A percentile compares a stretch with the other conserved stretches of the same genome.
These are phyloP conservation scores for Stephanodiscus minutulus DNA, from an alignment of 108 stramenopile species.

Conservation along the genomic window DNA sequence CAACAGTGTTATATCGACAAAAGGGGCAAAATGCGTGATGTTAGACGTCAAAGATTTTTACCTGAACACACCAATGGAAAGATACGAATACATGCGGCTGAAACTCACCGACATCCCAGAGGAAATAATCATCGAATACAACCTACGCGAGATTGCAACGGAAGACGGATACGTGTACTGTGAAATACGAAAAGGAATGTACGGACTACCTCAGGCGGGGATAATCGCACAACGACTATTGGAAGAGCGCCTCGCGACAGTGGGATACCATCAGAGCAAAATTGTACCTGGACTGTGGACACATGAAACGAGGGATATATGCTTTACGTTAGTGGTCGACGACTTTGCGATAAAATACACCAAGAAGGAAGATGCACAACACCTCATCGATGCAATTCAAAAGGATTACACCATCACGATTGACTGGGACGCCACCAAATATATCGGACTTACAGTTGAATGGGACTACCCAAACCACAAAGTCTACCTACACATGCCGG, in stretches of 20 bases:
- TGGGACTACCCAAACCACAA: neutral
- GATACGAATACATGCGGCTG: constrained; percentile 1
- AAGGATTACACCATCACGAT: neutral
- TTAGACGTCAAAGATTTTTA: no score
- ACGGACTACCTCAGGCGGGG: no score
- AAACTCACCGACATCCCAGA: no score
- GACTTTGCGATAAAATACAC: neutral
- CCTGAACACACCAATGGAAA: no score
- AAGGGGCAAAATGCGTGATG: no score
- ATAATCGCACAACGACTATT: neutral
- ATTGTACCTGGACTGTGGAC: neutral
- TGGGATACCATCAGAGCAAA: neutral
- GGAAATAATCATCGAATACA: no score
- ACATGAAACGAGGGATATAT: neutral
- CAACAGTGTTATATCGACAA: neutral
- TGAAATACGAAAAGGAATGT: no score
- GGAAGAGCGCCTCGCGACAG: neutral
- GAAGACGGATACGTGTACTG: no score
- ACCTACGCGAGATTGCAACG: neutral
- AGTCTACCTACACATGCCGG: neutral
- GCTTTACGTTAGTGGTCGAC: neutral
- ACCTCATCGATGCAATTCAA: neutral
- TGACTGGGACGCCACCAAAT: neutral
- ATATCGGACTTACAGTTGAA: neutral
- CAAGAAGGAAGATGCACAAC: neutral